Percentiles rank a stretch among this genome's conserved stretches.
Evolutionary conservation across 805 yeast species (phyloP).

Genomic region (Danielia oregonensis): DNA sequence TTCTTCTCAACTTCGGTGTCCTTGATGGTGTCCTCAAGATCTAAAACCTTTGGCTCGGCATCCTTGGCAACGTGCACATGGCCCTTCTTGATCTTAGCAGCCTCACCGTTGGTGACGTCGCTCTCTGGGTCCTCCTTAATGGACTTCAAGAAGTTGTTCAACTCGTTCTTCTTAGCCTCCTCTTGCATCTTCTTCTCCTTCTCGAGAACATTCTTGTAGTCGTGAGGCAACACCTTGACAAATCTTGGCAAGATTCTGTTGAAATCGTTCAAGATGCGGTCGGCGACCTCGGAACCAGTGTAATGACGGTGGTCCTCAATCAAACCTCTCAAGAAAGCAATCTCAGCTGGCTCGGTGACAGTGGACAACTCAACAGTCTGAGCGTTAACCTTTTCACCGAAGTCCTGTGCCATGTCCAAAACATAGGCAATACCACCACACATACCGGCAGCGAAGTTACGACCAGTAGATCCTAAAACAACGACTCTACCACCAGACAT

Average conservation of each 20-base stretch:
- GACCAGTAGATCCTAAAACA: constrained; percentile 85
- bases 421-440: constrained; percentile 99
- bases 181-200: constrained; percentile 63
- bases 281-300: constrained; percentile 90
- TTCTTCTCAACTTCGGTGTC: constrained; percentile 65
- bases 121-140: constrained; percentile 80
- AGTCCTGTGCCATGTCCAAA: constrained; percentile 91
- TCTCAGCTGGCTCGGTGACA: constrained; percentile 83
- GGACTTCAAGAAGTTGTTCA: constrained; percentile 60
- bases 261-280: constrained; percentile 76
- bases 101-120: constrained; percentile 88
- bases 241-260: constrained; percentile 84
- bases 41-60: constrained; percentile 79
- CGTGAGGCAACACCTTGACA: constrained; percentile 89
- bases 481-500: constrained; percentile 99
- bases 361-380: constrained; percentile 78
- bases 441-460: constrained; percentile 97
- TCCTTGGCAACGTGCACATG: constrained; percentile 36
- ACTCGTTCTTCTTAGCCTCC: constrained; percentile 63
- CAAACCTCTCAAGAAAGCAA: constrained; percentile 88
- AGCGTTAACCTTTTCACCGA: constrained; percentile 69
- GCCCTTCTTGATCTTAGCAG: constrained; percentile 51
- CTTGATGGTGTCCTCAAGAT: constrained; percentile 82
- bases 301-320: constrained; percentile 94
- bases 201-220: constrained; percentile 85